Base-by-base conservation (phyloP, 116 monocot species). In the Zostera marina region DNA sequence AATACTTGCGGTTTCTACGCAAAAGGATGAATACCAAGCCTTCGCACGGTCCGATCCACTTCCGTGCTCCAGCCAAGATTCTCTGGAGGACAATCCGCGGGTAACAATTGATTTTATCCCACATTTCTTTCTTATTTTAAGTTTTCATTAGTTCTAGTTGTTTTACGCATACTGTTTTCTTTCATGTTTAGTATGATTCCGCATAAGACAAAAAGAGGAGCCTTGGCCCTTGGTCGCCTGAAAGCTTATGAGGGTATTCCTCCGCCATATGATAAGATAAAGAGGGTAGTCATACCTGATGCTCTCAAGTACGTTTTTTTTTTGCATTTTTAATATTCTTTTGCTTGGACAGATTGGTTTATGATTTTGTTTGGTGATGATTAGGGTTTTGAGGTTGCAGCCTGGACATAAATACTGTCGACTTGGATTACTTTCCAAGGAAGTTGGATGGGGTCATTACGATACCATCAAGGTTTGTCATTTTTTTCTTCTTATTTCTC, bases 21-120 rank as follows among this genome's bases (percentile, higher is more conserved):
- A 82, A 82, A 72, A 60, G 82, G 22, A 82, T 82, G 82, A 82
- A 82, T 62, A 82, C 83, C 66, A 78, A 83, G 69, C 83, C 83
- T 13, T 83, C 83, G 1, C 83, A 83, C 23, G 78, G 82, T 9
- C 82, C 82, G 25, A 77, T 82, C 66, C 82, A 82, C 74, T 82
- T 77, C 66, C 74, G 82, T 19, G 53, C 77, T 19, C 82, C 78
- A 0, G 74, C 82, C 45, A 82, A 83, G 70, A 83, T 78, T 48
- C 74, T 76, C 42, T 84, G 79, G 79, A 63, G 76, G 46, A 79
- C 84, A 40, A 74, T 76, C 47, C 64, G 79, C 12, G 79, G 79
- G 76, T 83, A 62, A 53, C 9, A 15, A 19, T 32, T 5, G 32
- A 32, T 3, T 32, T 0, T 32, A 20, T 15, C 5, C 17, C 7